Conservation (phyloP, 352 stramenopile species). For the Phytophthora cactorum region DNA sequence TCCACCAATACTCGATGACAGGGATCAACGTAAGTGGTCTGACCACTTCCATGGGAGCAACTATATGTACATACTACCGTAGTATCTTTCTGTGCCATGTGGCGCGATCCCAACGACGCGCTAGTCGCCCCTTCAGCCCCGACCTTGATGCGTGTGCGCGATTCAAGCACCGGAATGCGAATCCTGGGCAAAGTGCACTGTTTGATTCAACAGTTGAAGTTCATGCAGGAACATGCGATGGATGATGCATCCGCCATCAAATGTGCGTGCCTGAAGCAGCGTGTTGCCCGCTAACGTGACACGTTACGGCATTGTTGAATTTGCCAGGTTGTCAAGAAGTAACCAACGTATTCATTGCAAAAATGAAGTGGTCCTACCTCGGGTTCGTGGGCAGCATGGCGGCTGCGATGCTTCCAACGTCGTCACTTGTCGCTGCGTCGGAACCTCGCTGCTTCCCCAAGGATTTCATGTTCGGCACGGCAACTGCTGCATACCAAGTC, state of each 20-base stretch:
- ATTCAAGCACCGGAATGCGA: constrained; percentile 21
- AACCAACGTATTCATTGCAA: neutral
- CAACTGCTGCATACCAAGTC: constrained; percentile 92
- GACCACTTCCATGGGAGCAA: neutral
- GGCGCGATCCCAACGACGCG: neutral
- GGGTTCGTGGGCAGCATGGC: constrained; percentile 10
- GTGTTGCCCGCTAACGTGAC: neutral
- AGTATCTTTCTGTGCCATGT: no score
- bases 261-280: constrained; percentile 24
- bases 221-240: neutral
- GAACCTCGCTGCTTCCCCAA: constrained; percentile 46
- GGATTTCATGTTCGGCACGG: constrained; percentile 83
- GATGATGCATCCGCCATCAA: constrained; percentile 17
- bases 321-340: constrained; percentile 9
- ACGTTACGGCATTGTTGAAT: neutral
- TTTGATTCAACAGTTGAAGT: constrained; percentile 16
- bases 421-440: neutral
- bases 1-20: constrained; percentile 13
- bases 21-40: neutral
- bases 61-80: no score
- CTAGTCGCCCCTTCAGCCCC: constrained; percentile 9
- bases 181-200: neutral
- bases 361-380: constrained; percentile 22
- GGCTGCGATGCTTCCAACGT: neutral
- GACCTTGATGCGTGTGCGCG: neutral